Conservation (phyloP, 73 alveolate genomes). For the Tetrahymena borealis region DNA sequence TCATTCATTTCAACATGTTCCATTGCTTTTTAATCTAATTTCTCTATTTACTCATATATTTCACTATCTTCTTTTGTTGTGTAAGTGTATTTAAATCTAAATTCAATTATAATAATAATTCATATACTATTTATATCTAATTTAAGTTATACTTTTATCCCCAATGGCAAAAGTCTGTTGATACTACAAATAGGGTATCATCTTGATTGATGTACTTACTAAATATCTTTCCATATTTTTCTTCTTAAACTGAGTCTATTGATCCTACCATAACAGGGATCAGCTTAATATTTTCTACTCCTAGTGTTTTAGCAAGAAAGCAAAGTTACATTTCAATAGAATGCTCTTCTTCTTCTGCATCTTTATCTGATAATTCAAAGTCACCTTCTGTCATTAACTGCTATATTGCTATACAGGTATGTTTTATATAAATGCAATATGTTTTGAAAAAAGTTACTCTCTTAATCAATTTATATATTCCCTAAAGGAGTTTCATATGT, state of each 20-base stretch:
- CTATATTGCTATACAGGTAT: not conserved
- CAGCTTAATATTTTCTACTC: slow-evolving; percentile 21
- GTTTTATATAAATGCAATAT: not conserved
- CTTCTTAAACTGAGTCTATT: slow-evolving; percentile 28
- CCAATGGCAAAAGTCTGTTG: slow-evolving; percentile 49
- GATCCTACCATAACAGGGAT: slow-evolving; percentile 46
- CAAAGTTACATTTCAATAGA: slow-evolving; percentile 37
- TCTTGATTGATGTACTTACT: slow-evolving; percentile 26
- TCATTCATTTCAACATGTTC: slow-evolving; percentile 40
- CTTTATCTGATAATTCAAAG: slow-evolving; percentile 34
- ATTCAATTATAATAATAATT: not conserved
- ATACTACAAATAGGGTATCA: slow-evolving; percentile 19
- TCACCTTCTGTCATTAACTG: slow-evolving; percentile 18
- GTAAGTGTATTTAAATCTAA: slow-evolving; percentile 21
- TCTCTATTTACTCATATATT: slow-evolving; percentile 33
- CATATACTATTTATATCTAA: not conserved
- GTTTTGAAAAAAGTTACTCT: slow-evolving; percentile 1
- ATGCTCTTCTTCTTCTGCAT: slow-evolving; percentile 51
- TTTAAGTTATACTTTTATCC: slow-evolving; percentile 2
- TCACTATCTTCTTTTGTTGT: slow-evolving; percentile 25
- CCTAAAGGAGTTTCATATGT: slow-evolving; percentile 44
- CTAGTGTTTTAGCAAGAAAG: slow-evolving; percentile 19
- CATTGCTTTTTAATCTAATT: slow-evolving; percentile 40
- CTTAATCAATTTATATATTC: slow-evolving; percentile 23
- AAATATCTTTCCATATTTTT: slow-evolving; percentile 34